A percentile compares a stretch with the other conserved stretches of the same genome.
Evolutionary conservation across 2,329 filamentous ascomycete species (phyloP).

Genomic region (Neonectria coccinea): DNA sequence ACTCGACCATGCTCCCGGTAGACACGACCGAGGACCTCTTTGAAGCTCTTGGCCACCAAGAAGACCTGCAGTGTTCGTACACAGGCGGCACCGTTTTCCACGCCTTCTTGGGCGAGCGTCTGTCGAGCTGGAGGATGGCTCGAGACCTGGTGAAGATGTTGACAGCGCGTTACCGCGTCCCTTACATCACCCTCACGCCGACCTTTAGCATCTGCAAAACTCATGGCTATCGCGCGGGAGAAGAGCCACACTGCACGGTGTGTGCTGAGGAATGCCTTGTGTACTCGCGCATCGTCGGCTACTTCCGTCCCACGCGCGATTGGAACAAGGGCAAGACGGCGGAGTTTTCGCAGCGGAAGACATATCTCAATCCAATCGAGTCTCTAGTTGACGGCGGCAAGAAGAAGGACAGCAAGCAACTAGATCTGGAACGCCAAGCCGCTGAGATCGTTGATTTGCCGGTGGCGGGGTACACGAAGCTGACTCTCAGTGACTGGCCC

Average conservation of each 20-base stretch:
- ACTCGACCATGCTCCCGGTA: conserved; percentile 42
- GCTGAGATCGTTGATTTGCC: conserved; percentile 30
- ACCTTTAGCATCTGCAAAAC: conserved; percentile 42
- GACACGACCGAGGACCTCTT: conserved; percentile 41
- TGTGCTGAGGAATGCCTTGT: conserved; percentile 33
- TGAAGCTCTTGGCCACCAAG: conserved; percentile 37
- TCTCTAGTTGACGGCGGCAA: background rate
- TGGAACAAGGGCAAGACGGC: conserved; percentile 42
- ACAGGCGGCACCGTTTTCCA: conserved; percentile 43
- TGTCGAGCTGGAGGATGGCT: conserved; percentile 37
- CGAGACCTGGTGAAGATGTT: conserved; percentile 37
- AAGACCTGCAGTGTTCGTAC: conserved; percentile 39
- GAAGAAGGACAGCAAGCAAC: background rate
- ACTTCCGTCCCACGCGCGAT: conserved; percentile 39
- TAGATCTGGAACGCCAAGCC: conserved; percentile 27
- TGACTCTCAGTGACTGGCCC: conserved; percentile 39
- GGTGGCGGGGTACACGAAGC: conserved; percentile 38
- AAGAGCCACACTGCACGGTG: conserved; percentile 30
- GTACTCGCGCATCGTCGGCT: conserved; percentile 41
- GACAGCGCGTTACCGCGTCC: conserved; percentile 37
- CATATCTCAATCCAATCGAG: conserved; percentile 28
- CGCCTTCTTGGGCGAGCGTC: conserved; percentile 37
- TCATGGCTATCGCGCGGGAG: conserved; percentile 34
- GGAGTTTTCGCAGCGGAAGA: conserved; percentile 36
- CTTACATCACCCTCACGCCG: conserved; percentile 40